Evolutionary conservation across 164 flowering plant genomes (phyloP).

Genomic region (Hamamelis virginiana): DNA sequence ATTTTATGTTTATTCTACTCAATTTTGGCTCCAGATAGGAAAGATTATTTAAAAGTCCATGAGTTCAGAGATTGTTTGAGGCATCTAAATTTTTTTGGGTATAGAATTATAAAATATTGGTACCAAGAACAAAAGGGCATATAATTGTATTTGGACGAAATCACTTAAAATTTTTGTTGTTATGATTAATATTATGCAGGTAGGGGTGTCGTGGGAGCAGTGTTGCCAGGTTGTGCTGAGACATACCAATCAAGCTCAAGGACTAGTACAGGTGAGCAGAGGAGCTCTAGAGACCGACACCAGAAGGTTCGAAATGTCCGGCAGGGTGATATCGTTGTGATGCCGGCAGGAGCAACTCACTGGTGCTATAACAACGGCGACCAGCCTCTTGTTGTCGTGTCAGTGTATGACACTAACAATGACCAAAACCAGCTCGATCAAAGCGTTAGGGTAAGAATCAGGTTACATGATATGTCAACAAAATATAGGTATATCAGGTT

Average conservation of each 20-base stretch:
- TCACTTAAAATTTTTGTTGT: too few species aligned
- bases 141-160: too few species aligned
- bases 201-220: slow-evolving; percentile 36
- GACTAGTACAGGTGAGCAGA: neutral
- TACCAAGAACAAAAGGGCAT: too few species aligned
- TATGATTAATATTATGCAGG: too few species aligned
- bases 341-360: slow-evolving; percentile 59
- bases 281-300: slow-evolving; percentile 37
- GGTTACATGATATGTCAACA: neutral
- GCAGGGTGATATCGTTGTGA: slow-evolving; percentile 55
- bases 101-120: too few species aligned
- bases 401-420: slow-evolving; percentile 49
- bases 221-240: slow-evolving; percentile 68
- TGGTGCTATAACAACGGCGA: slow-evolving; percentile 61
- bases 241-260: slow-evolving; percentile 38
- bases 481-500: too few species aligned
- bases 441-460: slow-evolving; percentile 33
- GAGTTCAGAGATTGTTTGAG: too few species aligned
- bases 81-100: too few species aligned
- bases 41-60: too few species aligned
- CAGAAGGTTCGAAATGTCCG: slow-evolving; percentile 52
- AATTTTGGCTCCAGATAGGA: too few species aligned
- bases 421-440: slow-evolving; percentile 62
- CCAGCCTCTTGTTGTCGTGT: slow-evolving; percentile 37
- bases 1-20: too few species aligned